Evolutionary conservation across 2,329 filamentous ascomycete genomes (phyloP), one percentile per base, ranked within the genome.

Genomic region (Colletotrichum orchidophilum): DNA sequence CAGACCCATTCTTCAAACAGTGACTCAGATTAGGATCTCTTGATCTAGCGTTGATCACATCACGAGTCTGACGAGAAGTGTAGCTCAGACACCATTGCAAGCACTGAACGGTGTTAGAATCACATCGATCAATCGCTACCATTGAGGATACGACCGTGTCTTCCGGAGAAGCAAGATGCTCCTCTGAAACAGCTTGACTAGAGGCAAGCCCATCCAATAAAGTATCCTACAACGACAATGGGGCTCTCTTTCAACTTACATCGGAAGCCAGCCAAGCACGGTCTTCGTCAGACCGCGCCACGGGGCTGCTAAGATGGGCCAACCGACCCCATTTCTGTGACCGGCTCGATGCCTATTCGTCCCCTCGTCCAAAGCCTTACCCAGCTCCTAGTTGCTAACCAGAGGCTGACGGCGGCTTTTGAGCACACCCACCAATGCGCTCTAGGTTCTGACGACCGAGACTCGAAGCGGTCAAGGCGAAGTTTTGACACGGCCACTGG

Each of bases 401-500:
- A 59, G 42, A 62, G 26, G 33, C 53, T 63, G 33, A 62, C 33
- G 46, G 57, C 58, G 64, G 61, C 26, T 60, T 55, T 39, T 26
- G 7, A 68, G 12, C 18, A 55, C 46, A 72, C 61, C 54, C 66
- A 70, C 54, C 60, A 42, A 50, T 58, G 31, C 54, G 55, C n/a
- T 55, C 55, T 55, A 70, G 53, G 70, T 66, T 72, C 68, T 39
- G 54, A 50, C 60, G 35, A 72, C 59, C 55, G 57, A 70, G 59
- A 70, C 60, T 29, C 64, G 61, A 55, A 64, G 70, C 70, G 70
- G 70, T 70, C 70, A 65, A 59, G 70, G 70, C 70, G 66, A 72
- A 26, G 52, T 57, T 68, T 70, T 52, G 63, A 21, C 63, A 67
- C 63, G 68, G 64, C 29, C 52, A 54, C 50, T 67, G 18, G 13